A percentile compares a stretch with the other conserved stretches of the same genome.
Conservation (phyloP, 2,329 filamentous ascomycete species). For the Exophiala sp. region DNA sequence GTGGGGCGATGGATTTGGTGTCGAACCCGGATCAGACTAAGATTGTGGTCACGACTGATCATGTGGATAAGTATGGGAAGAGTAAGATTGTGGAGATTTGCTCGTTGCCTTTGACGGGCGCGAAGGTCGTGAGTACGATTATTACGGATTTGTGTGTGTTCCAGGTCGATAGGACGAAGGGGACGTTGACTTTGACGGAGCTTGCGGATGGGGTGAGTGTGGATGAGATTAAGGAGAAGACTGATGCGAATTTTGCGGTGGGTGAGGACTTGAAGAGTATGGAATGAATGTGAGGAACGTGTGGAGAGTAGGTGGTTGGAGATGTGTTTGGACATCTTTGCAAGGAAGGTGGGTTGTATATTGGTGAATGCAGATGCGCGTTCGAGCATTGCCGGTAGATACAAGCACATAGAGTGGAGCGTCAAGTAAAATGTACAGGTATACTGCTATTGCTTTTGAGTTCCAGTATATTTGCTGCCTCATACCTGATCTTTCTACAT, state of each 20-base stretch:
- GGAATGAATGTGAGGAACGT: not conserved
- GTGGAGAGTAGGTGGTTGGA: no score
- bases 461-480: no score
- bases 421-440: no score
- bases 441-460: no score
- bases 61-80: slow-evolving; percentile 65
- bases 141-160: slow-evolving; percentile 72
- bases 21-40: slow-evolving; percentile 68
- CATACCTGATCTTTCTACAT: no score
- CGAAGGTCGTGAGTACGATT: slow-evolving; percentile 65
- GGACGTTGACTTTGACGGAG: slow-evolving; percentile 65
- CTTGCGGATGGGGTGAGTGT: slow-evolving; percentile 65
- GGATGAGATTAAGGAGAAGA: slow-evolving; percentile 67
- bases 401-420: no score
- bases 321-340: no score
- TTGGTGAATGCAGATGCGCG: no score
- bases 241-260: slow-evolving; percentile 64
- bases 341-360: no score
- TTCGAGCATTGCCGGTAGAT: no score
- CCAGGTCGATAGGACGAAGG: slow-evolving; percentile 68
- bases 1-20: slow-evolving; percentile 71
- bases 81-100: slow-evolving; percentile 65
- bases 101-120: slow-evolving; percentile 63
- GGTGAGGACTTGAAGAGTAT: slow-evolving; percentile 50
- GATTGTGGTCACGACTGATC: slow-evolving; percentile 68